These are phyloP conservation scores for Cercis canadensis DNA, from an alignment of 306 rosid species.

Conservation along the genomic window DNA sequence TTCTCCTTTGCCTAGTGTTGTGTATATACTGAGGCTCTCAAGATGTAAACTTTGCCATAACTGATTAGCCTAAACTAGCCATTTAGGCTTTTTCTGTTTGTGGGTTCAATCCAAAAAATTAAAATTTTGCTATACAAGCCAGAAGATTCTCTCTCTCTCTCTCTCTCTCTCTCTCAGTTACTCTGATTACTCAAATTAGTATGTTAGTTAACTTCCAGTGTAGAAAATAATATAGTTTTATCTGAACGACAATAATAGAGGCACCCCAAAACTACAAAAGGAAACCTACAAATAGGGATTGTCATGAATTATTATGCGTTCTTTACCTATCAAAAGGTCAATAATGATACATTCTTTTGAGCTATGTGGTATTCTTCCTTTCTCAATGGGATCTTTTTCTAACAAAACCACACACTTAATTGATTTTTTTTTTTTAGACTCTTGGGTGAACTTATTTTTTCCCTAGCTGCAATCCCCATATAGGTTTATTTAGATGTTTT, in stretches of 20 bases:
- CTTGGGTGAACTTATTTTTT: background rate
- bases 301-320: slow-evolving; percentile 43
- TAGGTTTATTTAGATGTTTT: slow-evolving; percentile 17
- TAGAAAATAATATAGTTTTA: slow-evolving; percentile 45
- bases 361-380: slow-evolving; percentile 42
- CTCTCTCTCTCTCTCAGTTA: background rate
- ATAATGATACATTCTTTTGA: slow-evolving; percentile 48
- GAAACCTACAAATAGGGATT: slow-evolving; percentile 46
- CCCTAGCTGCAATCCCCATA: slow-evolving; percentile 26
- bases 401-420: no score
- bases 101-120: slow-evolving; percentile 45
- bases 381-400: background rate
- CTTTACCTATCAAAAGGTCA: slow-evolving; percentile 48
- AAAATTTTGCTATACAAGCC: slow-evolving; percentile 23
- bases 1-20: slow-evolving; percentile 38
- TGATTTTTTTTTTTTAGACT: slow-evolving; percentile 4
- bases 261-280: slow-evolving; percentile 36
- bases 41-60: slow-evolving; percentile 32
- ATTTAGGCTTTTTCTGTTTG: slow-evolving; percentile 40
- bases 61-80: slow-evolving; percentile 43
- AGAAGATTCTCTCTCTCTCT: background rate
- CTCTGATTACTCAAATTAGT: slow-evolving; percentile 18
- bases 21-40: slow-evolving; percentile 47
- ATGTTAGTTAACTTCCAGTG: slow-evolving; percentile 15
- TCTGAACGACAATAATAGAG: slow-evolving; percentile 37